phyloP scores from a whole-genome alignment of 805 yeast genomes.

The Saturnispora galanensis region DNA sequence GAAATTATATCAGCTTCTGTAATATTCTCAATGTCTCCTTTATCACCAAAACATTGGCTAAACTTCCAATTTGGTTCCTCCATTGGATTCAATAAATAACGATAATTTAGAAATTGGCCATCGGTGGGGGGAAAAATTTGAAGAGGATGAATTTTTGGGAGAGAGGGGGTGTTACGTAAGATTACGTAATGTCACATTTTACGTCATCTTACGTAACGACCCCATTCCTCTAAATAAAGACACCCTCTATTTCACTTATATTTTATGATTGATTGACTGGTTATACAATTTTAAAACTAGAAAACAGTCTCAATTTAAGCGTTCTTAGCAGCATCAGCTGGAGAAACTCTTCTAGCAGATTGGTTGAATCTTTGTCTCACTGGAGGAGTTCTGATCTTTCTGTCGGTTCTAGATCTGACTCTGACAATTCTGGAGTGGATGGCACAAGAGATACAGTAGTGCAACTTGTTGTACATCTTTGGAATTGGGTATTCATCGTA shows the following conservation, averaged over 20 bases:
- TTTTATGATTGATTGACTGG: too few species aligned
- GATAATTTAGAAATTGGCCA: neutral
- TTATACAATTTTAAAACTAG: neutral
- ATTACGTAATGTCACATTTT: too few species aligned
- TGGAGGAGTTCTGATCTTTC: slow-evolving; percentile 99
- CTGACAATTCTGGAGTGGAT: slow-evolving; percentile 99
- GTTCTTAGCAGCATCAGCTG: slow-evolving; percentile 96
- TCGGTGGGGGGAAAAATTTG: neutral
- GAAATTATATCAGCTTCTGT: slow-evolving; percentile 97
- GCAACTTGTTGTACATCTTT: slow-evolving; percentile 98
- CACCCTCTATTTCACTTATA: too few species aligned
- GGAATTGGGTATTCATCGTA: slow-evolving; percentile 99
- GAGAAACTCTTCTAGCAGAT: slow-evolving; percentile 89
- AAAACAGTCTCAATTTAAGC: slow-evolving; percentile 36
- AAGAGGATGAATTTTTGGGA: too few species aligned
- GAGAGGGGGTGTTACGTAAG: too few species aligned
- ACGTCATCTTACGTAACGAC: too few species aligned
- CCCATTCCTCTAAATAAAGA: too few species aligned
- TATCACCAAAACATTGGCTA: slow-evolving; percentile 97
- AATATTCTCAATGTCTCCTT: slow-evolving; percentile 90
- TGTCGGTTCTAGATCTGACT: slow-evolving; percentile 98
- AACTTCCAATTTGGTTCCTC: slow-evolving; percentile 57
- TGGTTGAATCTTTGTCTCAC: slow-evolving; percentile 94
- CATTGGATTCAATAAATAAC: slow-evolving; percentile 8
- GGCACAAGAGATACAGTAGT: slow-evolving; percentile 99